These are phyloP conservation scores for Fusarium oxysporum DNA, from an alignment of 2,329 filamentous ascomycete genomes.

Conservation along the genomic window DNA sequence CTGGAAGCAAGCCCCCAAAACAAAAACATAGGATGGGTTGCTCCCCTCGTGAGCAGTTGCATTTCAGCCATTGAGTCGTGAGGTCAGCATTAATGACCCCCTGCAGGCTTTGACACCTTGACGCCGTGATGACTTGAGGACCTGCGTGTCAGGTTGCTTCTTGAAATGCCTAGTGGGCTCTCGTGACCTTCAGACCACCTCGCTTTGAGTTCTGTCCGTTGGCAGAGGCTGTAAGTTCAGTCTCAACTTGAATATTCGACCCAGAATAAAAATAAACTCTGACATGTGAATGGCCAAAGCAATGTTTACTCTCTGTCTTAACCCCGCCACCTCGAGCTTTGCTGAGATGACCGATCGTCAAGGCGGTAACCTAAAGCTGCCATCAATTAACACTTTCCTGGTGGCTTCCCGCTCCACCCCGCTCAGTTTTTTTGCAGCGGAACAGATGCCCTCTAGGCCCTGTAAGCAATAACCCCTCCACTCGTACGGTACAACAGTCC, in stretches of 20 bases:
- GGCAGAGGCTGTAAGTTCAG: neutral
- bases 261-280: neutral
- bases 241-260: constrained; percentile 19
- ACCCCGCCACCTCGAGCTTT: constrained; percentile 9
- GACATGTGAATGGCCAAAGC: constrained; percentile 17
- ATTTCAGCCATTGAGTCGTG: constrained; percentile 13
- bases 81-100: constrained; percentile 8
- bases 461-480: constrained; percentile 35
- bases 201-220: neutral
- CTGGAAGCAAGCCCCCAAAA: neutral
- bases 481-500: neutral
- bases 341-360: constrained; percentile 15
- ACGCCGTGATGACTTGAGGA: neutral
- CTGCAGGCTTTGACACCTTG: constrained; percentile 24
- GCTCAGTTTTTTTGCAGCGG: constrained; percentile 25
- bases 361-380: constrained; percentile 25
- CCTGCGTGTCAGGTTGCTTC: neutral
- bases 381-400: constrained; percentile 16
- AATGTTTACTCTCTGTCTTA: constrained; percentile 4
- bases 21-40: constrained; percentile 9
- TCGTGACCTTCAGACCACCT: neutral
- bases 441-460: constrained; percentile 9
- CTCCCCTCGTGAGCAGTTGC: constrained; percentile 29
- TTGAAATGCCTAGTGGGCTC: neutral
- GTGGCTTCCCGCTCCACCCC: constrained; percentile 35